A percentile compares a stretch with the other conserved stretches of the same genome.
Evolutionary conservation across 179 eudicot species (phyloP).

Genomic region (Camellia oleifera): DNA sequence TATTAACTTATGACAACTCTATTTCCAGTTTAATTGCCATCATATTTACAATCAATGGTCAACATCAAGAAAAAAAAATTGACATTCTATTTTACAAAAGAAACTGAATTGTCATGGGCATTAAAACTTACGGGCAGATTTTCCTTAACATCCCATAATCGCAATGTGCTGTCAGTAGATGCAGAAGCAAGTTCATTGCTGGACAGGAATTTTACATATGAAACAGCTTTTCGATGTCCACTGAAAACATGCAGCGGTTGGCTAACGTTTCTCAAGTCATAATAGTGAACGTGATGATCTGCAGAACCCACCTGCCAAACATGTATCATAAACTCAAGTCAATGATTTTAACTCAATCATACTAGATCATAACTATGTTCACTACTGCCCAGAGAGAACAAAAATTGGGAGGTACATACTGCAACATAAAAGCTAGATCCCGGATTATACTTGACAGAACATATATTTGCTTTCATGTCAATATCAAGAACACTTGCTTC

Average conservation of each 20-base stretch:
- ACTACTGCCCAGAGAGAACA: background rate
- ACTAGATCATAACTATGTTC: background rate
- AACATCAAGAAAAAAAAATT: background rate
- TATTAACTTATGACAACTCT: no score
- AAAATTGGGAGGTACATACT: conserved; percentile 33
- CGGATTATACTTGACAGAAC: conserved; percentile 93
- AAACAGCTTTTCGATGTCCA: conserved; percentile 84
- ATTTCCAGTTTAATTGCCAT: no score
- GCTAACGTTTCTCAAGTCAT: conserved; percentile 79
- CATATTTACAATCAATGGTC: no score
- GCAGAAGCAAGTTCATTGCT: conserved; percentile 90
- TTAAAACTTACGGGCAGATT: conserved; percentile 50
- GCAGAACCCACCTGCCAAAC: conserved; percentile 85
- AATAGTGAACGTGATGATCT: conserved; percentile 82
- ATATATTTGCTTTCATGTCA: conserved; percentile 82
- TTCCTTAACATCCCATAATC: conserved; percentile 86
- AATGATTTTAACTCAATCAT: background rate
- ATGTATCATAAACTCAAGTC: conserved; percentile 8
- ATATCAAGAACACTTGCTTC: conserved; percentile 81
- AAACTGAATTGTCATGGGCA: background rate
- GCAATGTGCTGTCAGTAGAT: conserved; percentile 91
- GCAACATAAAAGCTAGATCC: conserved; percentile 87
- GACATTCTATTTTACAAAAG: background rate
- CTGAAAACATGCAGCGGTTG: conserved; percentile 72
- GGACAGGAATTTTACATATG: conserved; percentile 85